Evolutionary conservation across 2,329 filamentous ascomycete species (phyloP).

Genomic region (Passalora sequoiae): DNA sequence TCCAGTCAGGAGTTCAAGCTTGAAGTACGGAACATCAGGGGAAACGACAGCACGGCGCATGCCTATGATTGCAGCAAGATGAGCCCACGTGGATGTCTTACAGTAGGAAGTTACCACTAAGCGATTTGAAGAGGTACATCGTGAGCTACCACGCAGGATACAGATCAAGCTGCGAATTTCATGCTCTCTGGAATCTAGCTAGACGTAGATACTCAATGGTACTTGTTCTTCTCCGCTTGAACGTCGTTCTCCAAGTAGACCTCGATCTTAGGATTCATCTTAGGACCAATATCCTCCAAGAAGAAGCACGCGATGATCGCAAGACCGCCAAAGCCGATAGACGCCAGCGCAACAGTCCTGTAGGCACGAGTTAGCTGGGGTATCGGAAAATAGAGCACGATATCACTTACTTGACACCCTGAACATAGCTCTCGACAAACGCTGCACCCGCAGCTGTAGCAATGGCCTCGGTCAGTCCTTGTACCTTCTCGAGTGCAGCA

Average conservation of each 20-base stretch:
- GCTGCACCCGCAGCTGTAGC: constrained; percentile 8
- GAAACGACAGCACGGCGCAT: too few relatives aligned
- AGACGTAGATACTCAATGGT: constrained; percentile 11
- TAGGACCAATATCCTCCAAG: constrained; percentile 13
- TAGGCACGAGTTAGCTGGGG: neutral
- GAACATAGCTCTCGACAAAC: constrained; percentile 10
- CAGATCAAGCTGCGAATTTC: too few relatives aligned
- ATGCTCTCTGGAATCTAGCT: too few relatives aligned
- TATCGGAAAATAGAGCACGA: neutral
- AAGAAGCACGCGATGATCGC: constrained; percentile 11
- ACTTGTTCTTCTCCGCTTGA: constrained; percentile 13
- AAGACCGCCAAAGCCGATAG: constrained; percentile 5
- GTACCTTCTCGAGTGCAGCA: constrained; percentile 9
- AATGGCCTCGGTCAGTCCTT: constrained; percentile 10
- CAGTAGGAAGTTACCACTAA: too few relatives aligned
- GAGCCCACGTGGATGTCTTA: too few relatives aligned
- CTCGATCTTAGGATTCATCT: constrained; percentile 14
- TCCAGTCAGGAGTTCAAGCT: too few relatives aligned
- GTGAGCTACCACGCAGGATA: too few relatives aligned
- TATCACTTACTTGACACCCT: constrained; percentile 12
- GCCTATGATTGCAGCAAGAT: too few relatives aligned
- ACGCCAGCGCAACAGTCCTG: constrained; percentile 8
- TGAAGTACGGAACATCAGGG: too few relatives aligned
- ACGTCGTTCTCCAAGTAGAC: constrained; percentile 14
- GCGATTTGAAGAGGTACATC: too few relatives aligned